Evolutionary conservation across 495 filamentous ascomycete genomes (phyloP).

Genomic region (Talaromyces nanjingensis): DNA sequence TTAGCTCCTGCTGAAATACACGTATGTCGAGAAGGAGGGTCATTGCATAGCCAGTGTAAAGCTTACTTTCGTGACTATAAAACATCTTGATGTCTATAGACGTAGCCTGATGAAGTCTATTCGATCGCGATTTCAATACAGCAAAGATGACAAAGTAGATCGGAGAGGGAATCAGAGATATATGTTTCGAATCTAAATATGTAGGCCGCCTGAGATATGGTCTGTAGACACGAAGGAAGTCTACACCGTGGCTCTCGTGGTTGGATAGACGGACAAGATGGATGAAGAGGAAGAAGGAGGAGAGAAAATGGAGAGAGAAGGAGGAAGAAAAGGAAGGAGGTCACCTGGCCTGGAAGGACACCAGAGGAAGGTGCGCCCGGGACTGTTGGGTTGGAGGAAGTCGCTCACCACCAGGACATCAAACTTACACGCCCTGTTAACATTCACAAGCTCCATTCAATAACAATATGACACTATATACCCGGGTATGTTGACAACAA

Average conservation of each 20-base stretch:
- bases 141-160: background rate
- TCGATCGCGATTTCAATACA: background rate
- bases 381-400: background rate
- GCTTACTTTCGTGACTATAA: constrained; percentile 83
- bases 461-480: constrained; percentile 7
- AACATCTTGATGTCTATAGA: constrained; percentile 57
- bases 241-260: background rate
- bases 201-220: background rate
- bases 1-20: background rate
- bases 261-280: background rate
- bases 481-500: constrained; percentile 8
- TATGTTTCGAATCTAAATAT: background rate
- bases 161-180: background rate
- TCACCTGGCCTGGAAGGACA: background rate
- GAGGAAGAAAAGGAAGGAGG: background rate
- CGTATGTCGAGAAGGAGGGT: background rate
- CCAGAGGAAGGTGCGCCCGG: background rate
- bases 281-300: background rate
- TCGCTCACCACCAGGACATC: background rate
- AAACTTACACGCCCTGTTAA: background rate
- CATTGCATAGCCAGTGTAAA: background rate
- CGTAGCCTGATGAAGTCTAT: background rate
- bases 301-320: background rate
- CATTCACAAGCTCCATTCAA: constrained; percentile 5
- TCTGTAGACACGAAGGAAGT: background rate